A percentile compares a stretch with the other conserved stretches of the same genome.
Conservation (phyloP, 441 rosid species). For the Bruguiera hainesii region DNA sequence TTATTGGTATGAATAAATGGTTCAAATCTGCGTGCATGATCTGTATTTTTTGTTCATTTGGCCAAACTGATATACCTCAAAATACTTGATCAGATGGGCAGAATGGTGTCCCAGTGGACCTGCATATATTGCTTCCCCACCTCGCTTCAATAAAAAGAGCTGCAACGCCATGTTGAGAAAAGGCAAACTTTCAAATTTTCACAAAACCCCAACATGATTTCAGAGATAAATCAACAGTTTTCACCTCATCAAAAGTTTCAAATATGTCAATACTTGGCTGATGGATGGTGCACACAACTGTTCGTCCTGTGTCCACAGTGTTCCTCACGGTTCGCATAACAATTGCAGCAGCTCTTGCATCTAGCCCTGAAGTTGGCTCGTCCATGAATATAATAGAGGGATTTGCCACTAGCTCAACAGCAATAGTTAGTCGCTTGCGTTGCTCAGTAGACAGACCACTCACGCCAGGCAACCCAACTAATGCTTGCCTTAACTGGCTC, state of each 20-base stretch:
- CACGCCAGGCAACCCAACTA: constrained; percentile 38
- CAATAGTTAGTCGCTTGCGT: constrained; percentile 40
- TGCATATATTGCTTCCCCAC: constrained; percentile 70
- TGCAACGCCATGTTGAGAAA: constrained; percentile 17
- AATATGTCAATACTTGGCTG: constrained; percentile 30
- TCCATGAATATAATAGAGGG: constrained; percentile 40
- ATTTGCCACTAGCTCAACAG: constrained; percentile 42
- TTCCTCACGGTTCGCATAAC: constrained; percentile 40
- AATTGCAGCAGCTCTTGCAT: constrained; percentile 39
- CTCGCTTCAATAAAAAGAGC: constrained; percentile 68
- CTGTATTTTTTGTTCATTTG: too few species aligned
- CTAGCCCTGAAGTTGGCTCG: constrained; percentile 40
- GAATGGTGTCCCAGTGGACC: constrained; percentile 74
- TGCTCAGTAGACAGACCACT: constrained; percentile 43
- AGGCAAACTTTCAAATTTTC: background rate
- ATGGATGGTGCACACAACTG: constrained; percentile 40
- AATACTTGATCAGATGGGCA: constrained; percentile 51
- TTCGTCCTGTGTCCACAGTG: constrained; percentile 40
- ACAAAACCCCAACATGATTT: too few species aligned
- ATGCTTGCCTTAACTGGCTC: constrained; percentile 21
- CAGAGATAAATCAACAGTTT: too few species aligned
- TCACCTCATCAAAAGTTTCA: constrained; percentile 18
- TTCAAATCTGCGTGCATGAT: too few species aligned
- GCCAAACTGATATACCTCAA: constrained; percentile 41
- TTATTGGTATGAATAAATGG: background rate